Conservation (phyloP, 2,329 filamentous ascomycete species). For the Pochonia chlamydosporia region DNA sequence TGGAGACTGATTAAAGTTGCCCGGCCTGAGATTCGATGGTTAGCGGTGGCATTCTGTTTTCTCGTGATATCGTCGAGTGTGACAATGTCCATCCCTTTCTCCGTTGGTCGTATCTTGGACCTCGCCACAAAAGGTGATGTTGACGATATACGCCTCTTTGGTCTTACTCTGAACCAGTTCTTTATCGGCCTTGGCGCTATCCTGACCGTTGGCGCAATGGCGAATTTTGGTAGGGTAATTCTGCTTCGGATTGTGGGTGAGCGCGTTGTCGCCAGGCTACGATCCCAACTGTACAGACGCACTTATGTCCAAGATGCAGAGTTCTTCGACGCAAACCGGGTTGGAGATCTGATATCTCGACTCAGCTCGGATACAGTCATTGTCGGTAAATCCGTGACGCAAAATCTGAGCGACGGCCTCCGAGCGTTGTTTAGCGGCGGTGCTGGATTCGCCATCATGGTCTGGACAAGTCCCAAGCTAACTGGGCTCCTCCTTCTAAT, state of each 20-base stretch:
- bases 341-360: constrained; percentile 92
- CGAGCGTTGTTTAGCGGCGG: constrained; percentile 83
- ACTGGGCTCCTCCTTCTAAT: constrained; percentile 82
- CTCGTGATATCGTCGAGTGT: constrained; percentile 85
- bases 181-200: constrained; percentile 74
- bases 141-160: constrained; percentile 69
- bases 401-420: constrained; percentile 95
- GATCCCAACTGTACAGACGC: constrained; percentile 82
- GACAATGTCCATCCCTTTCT: constrained; percentile 95
- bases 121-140: constrained; percentile 70
- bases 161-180: constrained; percentile 79
- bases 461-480: constrained; percentile 88
- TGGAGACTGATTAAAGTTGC: constrained; percentile 87
- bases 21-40: constrained; percentile 71
- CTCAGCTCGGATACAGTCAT: constrained; percentile 96
- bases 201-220: constrained; percentile 75
- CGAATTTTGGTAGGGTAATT: constrained; percentile 92
- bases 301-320: constrained; percentile 98
- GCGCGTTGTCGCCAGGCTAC: constrained; percentile 82
- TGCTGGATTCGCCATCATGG: constrained; percentile 88
- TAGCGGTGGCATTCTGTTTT: constrained; percentile 75
- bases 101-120: constrained; percentile 92
- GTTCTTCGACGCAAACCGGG: constrained; percentile 96
- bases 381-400: constrained; percentile 96
- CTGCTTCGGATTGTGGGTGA: constrained; percentile 92